Evolutionary conservation across 2,329 filamentous ascomycete species (phyloP).

Genomic region (Penicillium sp.): DNA sequence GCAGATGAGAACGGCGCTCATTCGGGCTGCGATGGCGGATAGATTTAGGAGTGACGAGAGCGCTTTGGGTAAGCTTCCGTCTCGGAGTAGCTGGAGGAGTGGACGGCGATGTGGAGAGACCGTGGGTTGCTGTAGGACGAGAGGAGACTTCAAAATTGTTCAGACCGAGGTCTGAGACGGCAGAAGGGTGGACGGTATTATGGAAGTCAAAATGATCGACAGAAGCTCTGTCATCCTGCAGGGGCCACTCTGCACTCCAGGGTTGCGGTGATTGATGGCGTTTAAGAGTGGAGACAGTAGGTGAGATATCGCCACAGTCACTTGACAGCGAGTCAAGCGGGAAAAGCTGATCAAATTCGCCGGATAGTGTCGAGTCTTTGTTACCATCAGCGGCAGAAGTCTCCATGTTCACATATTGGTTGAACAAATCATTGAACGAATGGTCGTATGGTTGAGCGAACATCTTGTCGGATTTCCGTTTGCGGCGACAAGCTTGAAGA

Average conservation of each 20-base stretch:
- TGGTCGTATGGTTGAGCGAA: slow-evolving; percentile 51
- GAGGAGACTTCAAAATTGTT: slow-evolving; percentile 36
- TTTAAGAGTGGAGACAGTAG: slow-evolving; percentile 49
- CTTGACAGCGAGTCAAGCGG: slow-evolving; percentile 51
- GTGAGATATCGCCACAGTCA: slow-evolving; percentile 52
- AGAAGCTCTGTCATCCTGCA: slow-evolving; percentile 51
- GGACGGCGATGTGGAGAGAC: slow-evolving; percentile 32
- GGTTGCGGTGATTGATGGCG: slow-evolving; percentile 47
- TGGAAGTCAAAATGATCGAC: slow-evolving; percentile 34
- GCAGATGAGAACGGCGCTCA: slow-evolving; percentile 39
- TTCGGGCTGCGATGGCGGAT: slow-evolving; percentile 44
- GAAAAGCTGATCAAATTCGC: slow-evolving; percentile 55
- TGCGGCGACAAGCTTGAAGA: slow-evolving; percentile 27
- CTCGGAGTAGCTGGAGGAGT: slow-evolving; percentile 40
- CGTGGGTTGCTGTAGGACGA: slow-evolving; percentile 20
- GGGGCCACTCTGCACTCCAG: slow-evolving; percentile 55
- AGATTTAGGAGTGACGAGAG: slow-evolving; percentile 39
- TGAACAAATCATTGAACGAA: slow-evolving; percentile 61
- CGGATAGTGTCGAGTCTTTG: slow-evolving; percentile 49
- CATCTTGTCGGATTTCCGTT: slow-evolving; percentile 51
- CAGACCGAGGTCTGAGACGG: slow-evolving; percentile 33
- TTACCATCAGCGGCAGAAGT: slow-evolving; percentile 50
- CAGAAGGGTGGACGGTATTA: slow-evolving; percentile 41
- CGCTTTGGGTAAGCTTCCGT: slow-evolving; percentile 38
- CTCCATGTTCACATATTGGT: slow-evolving; percentile 62